Percentiles rank a stretch among this genome's conserved stretches.
Evolutionary conservation across 805 yeast species (phyloP).

Genomic region (Candida berthetii): DNA sequence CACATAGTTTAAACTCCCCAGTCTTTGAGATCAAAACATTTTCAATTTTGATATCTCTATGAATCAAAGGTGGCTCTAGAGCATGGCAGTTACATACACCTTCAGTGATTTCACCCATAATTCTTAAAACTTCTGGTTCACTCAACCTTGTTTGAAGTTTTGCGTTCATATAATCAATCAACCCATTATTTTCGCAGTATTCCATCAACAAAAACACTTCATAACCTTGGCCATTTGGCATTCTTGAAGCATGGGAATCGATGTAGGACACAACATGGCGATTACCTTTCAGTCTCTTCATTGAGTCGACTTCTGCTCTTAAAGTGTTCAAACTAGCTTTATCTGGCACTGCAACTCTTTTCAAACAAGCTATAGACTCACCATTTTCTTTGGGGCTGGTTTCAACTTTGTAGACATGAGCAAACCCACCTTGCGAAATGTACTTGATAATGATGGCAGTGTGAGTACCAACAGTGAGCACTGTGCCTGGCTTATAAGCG

Average conservation of each 20-base stretch:
- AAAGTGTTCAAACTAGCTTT: constrained; percentile 75
- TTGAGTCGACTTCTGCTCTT: constrained; percentile 95
- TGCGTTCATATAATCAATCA: constrained; percentile 76
- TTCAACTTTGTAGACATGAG: constrained; percentile 83
- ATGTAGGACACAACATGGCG: constrained; percentile 82
- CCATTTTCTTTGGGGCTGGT: constrained; percentile 56
- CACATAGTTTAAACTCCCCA: constrained; percentile 65
- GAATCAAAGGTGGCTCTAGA: constrained; percentile 62
- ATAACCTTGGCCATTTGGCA: constrained; percentile 46
- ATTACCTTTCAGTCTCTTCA: constrained; percentile 81
- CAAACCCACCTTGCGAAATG: constrained; percentile 90
- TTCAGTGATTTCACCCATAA: constrained; percentile 62
- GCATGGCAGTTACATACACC: constrained; percentile 80
- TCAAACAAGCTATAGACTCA: constrained; percentile 66
- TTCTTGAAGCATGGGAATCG: constrained; percentile 90
- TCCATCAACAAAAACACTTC: constrained; percentile 82
- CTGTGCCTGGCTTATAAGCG: constrained; percentile 71
- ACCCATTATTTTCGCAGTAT: constrained; percentile 66
- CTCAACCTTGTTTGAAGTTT: constrained; percentile 58
- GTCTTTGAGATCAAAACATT: constrained; percentile 60
- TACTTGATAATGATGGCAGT: constrained; percentile 60
- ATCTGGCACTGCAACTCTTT: constrained; percentile 93
- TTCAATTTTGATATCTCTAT: constrained; percentile 79
- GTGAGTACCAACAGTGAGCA: constrained; percentile 80
- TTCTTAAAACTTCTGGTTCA: constrained; percentile 61